phyloP scores from a whole-genome alignment of 179 eudicot species.

The Silene coronaria region DNA sequence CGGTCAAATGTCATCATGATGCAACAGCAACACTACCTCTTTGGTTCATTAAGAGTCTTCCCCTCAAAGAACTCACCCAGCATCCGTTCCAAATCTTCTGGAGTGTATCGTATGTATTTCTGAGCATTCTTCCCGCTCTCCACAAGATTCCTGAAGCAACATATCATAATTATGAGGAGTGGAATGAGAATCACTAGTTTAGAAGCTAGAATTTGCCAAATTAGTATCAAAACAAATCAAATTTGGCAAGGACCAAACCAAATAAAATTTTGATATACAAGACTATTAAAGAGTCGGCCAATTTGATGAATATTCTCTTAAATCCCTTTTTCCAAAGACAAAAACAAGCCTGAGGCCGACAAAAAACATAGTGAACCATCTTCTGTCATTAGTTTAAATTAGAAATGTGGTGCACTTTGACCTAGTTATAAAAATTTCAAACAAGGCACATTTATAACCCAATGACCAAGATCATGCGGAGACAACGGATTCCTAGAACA shows the following conservation, averaged over 20 bases:
- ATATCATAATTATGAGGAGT: neutral
- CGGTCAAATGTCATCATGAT: neutral
- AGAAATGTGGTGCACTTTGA: neutral
- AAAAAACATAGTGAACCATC: neutral
- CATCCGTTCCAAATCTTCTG: slow-evolving; percentile 94
- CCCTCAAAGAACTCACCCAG: slow-evolving; percentile 92
- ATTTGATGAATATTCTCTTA: neutral
- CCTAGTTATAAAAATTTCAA: neutral
- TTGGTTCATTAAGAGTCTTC: slow-evolving; percentile 58
- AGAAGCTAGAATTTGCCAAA: neutral
- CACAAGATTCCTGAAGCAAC: slow-evolving; percentile 57
- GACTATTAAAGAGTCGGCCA: neutral
- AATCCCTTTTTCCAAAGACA: neutral
- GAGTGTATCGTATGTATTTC: slow-evolving; percentile 73
- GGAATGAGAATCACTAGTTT: neutral
- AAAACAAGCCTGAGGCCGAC: neutral
- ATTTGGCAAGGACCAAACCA: neutral
- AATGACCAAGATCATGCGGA: neutral
- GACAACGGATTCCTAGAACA: neutral
- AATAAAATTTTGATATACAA: neutral
- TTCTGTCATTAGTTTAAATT: neutral
- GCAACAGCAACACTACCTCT: slow-evolving; percentile 20
- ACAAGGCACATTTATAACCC: neutral
- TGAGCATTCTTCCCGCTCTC: slow-evolving; percentile 89
- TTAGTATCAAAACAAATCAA: neutral